These are phyloP conservation scores for Cladorrhinum sp. DNA, from an alignment of 2,329 filamentous ascomycete genomes.

Conservation along the genomic window DNA sequence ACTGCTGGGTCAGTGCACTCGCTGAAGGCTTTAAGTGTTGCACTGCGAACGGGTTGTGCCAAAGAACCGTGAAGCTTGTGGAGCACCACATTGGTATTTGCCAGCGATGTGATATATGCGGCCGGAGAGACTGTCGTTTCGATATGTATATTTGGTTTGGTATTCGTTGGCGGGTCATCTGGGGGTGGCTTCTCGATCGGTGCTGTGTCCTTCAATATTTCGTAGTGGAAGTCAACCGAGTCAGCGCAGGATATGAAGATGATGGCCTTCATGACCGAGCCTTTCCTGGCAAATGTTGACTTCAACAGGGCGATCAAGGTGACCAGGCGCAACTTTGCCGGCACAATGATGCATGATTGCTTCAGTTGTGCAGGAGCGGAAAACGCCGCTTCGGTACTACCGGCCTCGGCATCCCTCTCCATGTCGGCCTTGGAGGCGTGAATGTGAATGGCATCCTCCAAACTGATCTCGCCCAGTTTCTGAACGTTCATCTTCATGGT, in stretches of 20 bases:
- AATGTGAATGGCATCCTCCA: constrained; percentile 88
- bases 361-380: constrained; percentile 89
- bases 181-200: constrained; percentile 32
- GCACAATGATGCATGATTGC: constrained; percentile 83
- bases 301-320: constrained; percentile 82
- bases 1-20: constrained; percentile 71
- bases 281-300: constrained; percentile 80
- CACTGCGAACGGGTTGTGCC: constrained; percentile 79
- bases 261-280: constrained; percentile 93
- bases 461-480: constrained; percentile 86
- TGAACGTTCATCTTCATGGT: constrained; percentile 99
- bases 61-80: constrained; percentile 92
- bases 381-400: constrained; percentile 58
- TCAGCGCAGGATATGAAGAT: constrained; percentile 97
- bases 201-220: constrained; percentile 59
- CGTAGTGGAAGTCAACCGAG: constrained; percentile 94
- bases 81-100: constrained; percentile 70
- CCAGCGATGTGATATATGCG: constrained; percentile 68
- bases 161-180: constrained; percentile 24
- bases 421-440: constrained; percentile 59
- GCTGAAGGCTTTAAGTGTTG: constrained; percentile 78
- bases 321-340: constrained; percentile 86
- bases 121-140: constrained; percentile 63
- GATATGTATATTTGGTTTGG: constrained; percentile 28
- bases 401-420: constrained; percentile 42